Percentiles rank a stretch among this genome's conserved stretches.
Conservation (phyloP, 164 flowering plant species). For the Cinnamomum chago region DNA sequence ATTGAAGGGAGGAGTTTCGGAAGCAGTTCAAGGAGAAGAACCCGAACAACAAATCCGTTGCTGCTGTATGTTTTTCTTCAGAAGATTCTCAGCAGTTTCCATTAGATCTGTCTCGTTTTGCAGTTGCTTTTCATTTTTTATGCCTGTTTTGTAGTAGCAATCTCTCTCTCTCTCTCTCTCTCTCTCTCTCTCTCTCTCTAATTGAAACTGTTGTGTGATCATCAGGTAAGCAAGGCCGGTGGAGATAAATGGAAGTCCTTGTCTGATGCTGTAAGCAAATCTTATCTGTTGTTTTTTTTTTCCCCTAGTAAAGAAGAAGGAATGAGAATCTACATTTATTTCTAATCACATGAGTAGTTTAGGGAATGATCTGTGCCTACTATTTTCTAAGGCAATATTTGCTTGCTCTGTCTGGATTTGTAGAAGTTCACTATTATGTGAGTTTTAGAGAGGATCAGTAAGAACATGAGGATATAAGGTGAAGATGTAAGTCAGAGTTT, state of each 20-base stretch:
- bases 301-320: too few species aligned
- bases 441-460: too few species aligned
- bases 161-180: not conserved
- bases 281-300: too few species aligned
- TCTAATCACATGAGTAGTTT: not conserved
- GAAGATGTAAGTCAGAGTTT: too few species aligned
- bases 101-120: conserved; percentile 1
- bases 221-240: conserved; percentile 83
- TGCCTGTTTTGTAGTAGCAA: not conserved
- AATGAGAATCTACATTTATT: too few species aligned
- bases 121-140: not conserved
- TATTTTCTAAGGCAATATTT: not conserved
- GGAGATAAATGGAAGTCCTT: conserved; percentile 79
- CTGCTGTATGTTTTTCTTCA: conserved; percentile 46
- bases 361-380: not conserved
- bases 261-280: conserved; percentile 46
- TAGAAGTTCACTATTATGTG: too few species aligned
- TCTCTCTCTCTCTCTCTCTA: not conserved
- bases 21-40: conserved; percentile 57
- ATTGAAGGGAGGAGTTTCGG: conserved; percentile 76
- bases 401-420: not conserved
- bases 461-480: too few species aligned
- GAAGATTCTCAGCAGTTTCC: not conserved
- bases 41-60: conserved; percentile 75
- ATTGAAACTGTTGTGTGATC: not conserved